These are phyloP conservation scores for Cladorrhinum sp. DNA, from an alignment of 2,329 filamentous ascomycete species.

Conservation along the genomic window DNA sequence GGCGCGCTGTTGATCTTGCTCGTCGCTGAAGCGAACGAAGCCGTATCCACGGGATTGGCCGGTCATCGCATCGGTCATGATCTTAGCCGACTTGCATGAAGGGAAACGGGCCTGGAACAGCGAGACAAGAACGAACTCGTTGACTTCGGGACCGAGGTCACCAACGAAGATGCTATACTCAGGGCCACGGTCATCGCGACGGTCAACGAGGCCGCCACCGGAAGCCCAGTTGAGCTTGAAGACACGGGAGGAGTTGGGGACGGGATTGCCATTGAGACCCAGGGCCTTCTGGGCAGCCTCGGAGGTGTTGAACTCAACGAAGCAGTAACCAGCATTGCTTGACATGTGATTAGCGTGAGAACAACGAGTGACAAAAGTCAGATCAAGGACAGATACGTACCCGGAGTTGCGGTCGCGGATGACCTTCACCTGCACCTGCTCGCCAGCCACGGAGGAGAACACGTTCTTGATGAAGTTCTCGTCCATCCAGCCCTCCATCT, in stretches of 20 bases:
- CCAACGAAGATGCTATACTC: constrained; percentile 98
- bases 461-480: constrained; percentile 97
- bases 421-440: constrained; percentile 98
- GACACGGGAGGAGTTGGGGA: constrained; percentile 88
- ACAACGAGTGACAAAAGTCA: background rate
- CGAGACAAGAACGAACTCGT: constrained; percentile 95
- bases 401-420: constrained; percentile 99
- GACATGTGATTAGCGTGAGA: background rate
- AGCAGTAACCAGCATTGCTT: constrained; percentile 97
- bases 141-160: constrained; percentile 95
- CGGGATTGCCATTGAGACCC: constrained; percentile 79
- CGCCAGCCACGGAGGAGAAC: constrained; percentile 82
- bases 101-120: constrained; percentile 96
- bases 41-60: constrained; percentile 97
- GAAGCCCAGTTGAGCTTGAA: constrained; percentile 99
- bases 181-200: constrained; percentile 91
- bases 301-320: constrained; percentile 83
- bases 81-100: constrained; percentile 98
- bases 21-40: constrained; percentile 95
- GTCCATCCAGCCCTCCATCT: constrained; percentile 98
- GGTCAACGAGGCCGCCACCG: constrained; percentile 90
- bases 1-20: constrained; percentile 93
- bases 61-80: constrained; percentile 98
- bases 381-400: constrained; percentile 47
- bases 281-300: constrained; percentile 90